Evolutionary conservation across 2,329 filamentous ascomycete genomes (phyloP).

Genomic region (Arthroderma sp.): DNA sequence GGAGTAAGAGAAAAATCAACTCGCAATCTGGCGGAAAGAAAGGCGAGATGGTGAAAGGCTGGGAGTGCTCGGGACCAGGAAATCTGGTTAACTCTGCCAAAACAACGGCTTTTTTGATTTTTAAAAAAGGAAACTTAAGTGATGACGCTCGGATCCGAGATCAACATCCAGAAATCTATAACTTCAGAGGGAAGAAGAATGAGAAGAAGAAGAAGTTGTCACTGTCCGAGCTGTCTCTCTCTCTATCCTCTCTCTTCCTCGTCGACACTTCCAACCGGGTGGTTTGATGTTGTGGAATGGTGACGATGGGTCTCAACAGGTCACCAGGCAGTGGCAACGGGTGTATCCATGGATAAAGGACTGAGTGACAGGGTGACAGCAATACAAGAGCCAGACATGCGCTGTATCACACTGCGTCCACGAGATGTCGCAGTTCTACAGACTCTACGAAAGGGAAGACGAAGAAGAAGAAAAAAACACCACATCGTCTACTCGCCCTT

Average conservation of each 20-base stretch:
- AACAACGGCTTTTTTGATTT: neutral
- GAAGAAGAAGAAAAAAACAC: neutral
- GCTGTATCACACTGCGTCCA: neutral
- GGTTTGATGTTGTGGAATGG: neutral
- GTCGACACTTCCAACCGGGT: neutral
- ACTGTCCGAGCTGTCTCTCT: neutral
- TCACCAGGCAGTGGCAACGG: slow-evolving; percentile 3
- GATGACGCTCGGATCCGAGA: too few relatives aligned
- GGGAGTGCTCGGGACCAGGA: neutral
- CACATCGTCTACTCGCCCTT: too few relatives aligned
- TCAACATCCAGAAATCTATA: neutral
- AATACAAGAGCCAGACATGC: neutral
- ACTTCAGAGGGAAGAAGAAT: neutral
- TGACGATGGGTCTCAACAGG: neutral
- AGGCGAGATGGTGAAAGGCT: neutral
- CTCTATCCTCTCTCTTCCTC: neutral
- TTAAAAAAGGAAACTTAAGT: neutral
- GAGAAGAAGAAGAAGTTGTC: too few relatives aligned
- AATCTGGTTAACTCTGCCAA: neutral
- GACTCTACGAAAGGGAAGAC: neutral
- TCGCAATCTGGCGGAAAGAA: neutral
- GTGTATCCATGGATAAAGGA: neutral
- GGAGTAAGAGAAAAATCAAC: neutral
- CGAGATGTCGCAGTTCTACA: neutral
- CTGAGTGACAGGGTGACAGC: neutral